Conservation (phyloP, 2,329 filamentous ascomycete genomes). For the Pseudogymnoascus sp. region DNA sequence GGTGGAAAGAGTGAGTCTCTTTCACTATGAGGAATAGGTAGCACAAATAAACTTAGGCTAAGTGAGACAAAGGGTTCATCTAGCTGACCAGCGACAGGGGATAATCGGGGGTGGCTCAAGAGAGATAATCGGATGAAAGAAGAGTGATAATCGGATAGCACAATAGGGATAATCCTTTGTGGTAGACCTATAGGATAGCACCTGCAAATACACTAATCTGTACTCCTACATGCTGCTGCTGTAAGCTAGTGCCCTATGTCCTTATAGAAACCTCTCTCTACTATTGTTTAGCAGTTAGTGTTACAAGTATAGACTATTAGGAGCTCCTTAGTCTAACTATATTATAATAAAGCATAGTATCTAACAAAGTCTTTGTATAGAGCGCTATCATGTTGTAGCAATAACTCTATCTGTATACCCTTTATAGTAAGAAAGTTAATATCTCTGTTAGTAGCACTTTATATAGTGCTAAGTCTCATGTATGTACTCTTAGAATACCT, state of each 20-base stretch:
- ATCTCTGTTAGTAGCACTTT: neutral
- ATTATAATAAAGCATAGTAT: neutral
- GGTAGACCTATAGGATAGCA: no score
- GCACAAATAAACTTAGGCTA: neutral
- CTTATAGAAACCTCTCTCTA: no score
- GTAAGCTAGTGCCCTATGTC: no score
- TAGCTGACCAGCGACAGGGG: neutral
- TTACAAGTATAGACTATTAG: neutral
- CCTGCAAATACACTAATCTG: no score
- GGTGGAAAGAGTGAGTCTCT: neutral
- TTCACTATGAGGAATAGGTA: neutral
- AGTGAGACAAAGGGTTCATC: neutral
- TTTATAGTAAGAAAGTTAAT: neutral
- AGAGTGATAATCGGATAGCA: neutral
- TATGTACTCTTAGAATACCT: neutral
- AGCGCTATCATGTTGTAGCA: neutral
- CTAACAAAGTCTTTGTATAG: neutral
- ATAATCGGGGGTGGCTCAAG: neutral
- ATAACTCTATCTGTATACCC: neutral
- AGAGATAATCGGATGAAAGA: neutral
- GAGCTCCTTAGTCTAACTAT: neutral
- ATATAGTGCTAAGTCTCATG: conserved; percentile 1
- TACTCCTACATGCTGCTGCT: no score
- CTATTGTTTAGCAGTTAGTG: no score
- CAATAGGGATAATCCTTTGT: no score